A percentile compares a stretch with the other conserved stretches of the same genome.
These are phyloP conservation scores for Citrus sp. DNA, from an alignment of 345 rosid genomes.

Conservation along the genomic window DNA sequence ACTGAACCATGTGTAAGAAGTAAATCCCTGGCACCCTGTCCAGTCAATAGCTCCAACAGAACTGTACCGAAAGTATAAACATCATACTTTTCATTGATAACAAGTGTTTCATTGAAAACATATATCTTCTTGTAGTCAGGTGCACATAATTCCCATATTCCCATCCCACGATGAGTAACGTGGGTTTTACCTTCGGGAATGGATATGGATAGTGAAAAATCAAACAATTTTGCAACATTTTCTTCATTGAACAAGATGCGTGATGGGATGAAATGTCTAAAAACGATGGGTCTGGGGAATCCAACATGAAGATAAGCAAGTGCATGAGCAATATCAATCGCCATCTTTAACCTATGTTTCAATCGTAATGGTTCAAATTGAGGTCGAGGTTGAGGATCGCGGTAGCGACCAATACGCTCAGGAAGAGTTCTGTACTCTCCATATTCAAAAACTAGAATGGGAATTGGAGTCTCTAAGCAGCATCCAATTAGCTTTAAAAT, in stretches of 20 bases:
- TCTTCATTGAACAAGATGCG: slow-evolving; percentile 2
- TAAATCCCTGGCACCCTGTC: neutral
- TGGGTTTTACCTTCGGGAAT: slow-evolving; percentile 26
- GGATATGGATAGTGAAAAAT: slow-evolving; percentile 5
- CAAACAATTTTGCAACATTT: slow-evolving; percentile 13
- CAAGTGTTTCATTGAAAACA: slow-evolving; percentile 15
- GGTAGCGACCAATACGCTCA: neutral
- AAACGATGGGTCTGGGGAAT: slow-evolving; percentile 15
- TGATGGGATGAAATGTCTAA: neutral
- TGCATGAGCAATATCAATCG: slow-evolving; percentile 12
- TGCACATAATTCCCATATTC: neutral
- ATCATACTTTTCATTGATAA: neutral
- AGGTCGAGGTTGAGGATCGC: neutral
- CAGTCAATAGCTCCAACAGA: neutral
- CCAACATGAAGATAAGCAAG: slow-evolving; percentile 20
- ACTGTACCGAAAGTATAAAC: slow-evolving; percentile 8
- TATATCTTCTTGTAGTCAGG: neutral
- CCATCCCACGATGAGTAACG: neutral
- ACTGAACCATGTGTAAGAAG: no score
- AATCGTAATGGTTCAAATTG: neutral
- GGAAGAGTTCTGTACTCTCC: neutral
- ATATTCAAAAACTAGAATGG: neutral
- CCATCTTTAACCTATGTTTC: neutral
- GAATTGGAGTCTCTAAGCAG: neutral
- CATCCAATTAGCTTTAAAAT: neutral